phyloP scores from a whole-genome alignment of 2,329 filamentous ascomycete genomes.

The Sclerotinia spermophila region DNA sequence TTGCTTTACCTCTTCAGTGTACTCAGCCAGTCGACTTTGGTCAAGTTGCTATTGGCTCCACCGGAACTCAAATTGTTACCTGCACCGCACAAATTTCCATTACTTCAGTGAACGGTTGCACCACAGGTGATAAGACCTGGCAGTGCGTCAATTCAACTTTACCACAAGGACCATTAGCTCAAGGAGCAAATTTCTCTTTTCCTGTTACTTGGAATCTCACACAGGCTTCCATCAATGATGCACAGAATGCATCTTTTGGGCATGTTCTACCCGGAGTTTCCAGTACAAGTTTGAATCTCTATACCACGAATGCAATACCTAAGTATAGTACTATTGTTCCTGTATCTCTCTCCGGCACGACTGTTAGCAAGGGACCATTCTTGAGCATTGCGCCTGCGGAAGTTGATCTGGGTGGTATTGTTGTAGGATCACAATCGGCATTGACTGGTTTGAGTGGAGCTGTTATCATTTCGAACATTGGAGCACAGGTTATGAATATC shows the following conservation, averaged over 20 bases:
- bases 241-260: constrained; percentile 30
- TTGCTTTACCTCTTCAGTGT: constrained; percentile 40
- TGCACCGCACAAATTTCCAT: constrained; percentile 39
- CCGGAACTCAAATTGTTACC: constrained; percentile 29
- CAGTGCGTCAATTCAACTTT: constrained; percentile 40
- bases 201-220: constrained; percentile 45
- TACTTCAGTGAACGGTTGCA: constrained; percentile 34
- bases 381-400: constrained; percentile 36
- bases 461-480: constrained; percentile 41
- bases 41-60: constrained; percentile 33
- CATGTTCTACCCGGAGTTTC: constrained; percentile 7
- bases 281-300: constrained; percentile 39
- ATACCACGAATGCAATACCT: constrained; percentile 41
- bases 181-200: constrained; percentile 41
- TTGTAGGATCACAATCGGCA: constrained; percentile 41
- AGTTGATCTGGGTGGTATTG: constrained; percentile 48
- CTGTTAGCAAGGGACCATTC: constrained; percentile 37
- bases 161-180: constrained; percentile 38
- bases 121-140: constrained; percentile 39
- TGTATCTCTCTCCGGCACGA: constrained; percentile 37
- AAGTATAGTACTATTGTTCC: constrained; percentile 39
- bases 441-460: constrained; percentile 38
- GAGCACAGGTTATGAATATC: constrained; percentile 2
- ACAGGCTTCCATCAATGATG: constrained; percentile 28
- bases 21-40: constrained; percentile 39